Percentiles rank a stretch among this genome's conserved stretches.
Conservation (phyloP, 306 rosid species). For the Trichosanthes truncata region DNA sequence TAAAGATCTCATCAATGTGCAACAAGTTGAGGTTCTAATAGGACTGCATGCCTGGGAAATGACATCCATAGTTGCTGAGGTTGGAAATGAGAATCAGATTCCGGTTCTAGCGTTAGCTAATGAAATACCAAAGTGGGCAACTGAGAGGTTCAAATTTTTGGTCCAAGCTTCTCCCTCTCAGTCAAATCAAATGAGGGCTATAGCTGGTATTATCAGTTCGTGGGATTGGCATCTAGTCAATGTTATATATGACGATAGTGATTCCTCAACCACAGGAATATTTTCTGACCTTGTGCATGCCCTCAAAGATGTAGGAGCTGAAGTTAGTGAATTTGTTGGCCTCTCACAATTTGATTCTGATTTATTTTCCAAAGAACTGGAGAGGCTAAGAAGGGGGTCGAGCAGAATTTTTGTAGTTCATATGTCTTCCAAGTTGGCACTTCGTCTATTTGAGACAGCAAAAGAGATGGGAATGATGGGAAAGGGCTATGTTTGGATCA, state of each 20-base stretch:
- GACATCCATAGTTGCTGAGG: slow-evolving; percentile 24
- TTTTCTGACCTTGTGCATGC: slow-evolving; percentile 24
- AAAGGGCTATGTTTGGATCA: slow-evolving; percentile 44
- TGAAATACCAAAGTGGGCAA: slow-evolving; percentile 35
- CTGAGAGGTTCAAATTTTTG: slow-evolving; percentile 27
- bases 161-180: slow-evolving; percentile 24
- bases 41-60: slow-evolving; percentile 45
- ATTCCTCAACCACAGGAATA: slow-evolving; percentile 19
- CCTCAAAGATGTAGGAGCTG: slow-evolving; percentile 18
- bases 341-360: slow-evolving; percentile 27
- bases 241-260: slow-evolving; percentile 32
- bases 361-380: slow-evolving; percentile 28
- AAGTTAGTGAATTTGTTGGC: slow-evolving; percentile 15
- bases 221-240: slow-evolving; percentile 29
- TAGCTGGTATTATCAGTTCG: slow-evolving; percentile 33
- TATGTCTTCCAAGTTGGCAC: slow-evolving; percentile 23
- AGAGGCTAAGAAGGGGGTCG: slow-evolving; percentile 23
- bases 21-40: slow-evolving; percentile 29
- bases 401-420: slow-evolving; percentile 35
- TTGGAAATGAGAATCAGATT: slow-evolving; percentile 17
- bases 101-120: slow-evolving; percentile 34
- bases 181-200: slow-evolving; percentile 29
- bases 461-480: slow-evolving; percentile 37
- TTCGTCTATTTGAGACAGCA: slow-evolving; percentile 26
- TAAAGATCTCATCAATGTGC: slow-evolving; percentile 20